Evolutionary conservation across 164 flowering plant genomes (phyloP), one percentile per base, ranked within the genome.

Genomic region (Litsea cubeba): DNA sequence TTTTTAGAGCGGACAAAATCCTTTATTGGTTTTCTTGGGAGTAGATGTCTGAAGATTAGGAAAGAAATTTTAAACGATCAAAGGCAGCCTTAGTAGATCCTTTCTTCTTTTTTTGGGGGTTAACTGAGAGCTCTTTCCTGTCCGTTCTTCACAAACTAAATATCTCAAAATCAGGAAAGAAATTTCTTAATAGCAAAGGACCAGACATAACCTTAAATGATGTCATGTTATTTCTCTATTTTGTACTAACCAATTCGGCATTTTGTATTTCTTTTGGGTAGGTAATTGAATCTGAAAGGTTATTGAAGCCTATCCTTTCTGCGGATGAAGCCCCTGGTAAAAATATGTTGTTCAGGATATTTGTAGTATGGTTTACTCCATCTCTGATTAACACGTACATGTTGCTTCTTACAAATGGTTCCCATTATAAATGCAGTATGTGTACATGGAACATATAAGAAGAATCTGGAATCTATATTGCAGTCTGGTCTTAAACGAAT

Each of bases 371-470:
- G 60, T 54, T 54, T 12, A 15, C 0, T 54, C 60, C 60, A 54
- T 51, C 32, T 10, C n/a, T 17, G 30, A 49, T 68, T 50, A 28
- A 26, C 50, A 26, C 32, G 35, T 30, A 28, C 5, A 2, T 30
- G 11, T 50, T 28, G 3, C 14, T 24, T n/a, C 40, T 72, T n/a
- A 71, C 65, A 32, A 5, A 67, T 67, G 2, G 15, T 66, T 64
- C 51, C 54, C 23, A 12, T n/a, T 67, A 65, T 68, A 70, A 76
- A 12, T 80, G 80, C 86, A 95, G 99, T 91, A 10, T 95, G 97
- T 80, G 91, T 93, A 14, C 99, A 93, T 84, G 99, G 98, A 71
- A 93, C 98, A 30, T 95, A 95, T 78, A 89, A 80, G 83, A 90
- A 74, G 83, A 85, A 88, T 80, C 77, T 93, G 79, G 88, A 88